These are phyloP conservation scores for Herpetospermum pedunculosum DNA, from an alignment of 306 rosid genomes.

Conservation along the genomic window DNA sequence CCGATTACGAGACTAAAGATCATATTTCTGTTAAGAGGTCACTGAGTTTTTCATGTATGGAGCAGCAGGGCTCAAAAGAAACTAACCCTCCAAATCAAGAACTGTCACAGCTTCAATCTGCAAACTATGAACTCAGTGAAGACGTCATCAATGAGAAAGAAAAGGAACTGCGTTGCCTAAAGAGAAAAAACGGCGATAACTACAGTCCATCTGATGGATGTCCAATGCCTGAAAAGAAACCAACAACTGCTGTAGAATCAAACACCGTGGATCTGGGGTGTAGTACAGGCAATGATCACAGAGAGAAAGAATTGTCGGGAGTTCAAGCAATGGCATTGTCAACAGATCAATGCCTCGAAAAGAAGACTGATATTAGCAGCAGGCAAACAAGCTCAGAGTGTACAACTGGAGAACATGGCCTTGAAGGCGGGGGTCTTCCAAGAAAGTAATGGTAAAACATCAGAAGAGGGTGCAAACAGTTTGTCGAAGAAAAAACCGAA, in stretches of 20 bases:
- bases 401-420: neutral
- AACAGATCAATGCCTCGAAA: neutral
- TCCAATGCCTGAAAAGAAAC: neutral
- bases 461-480: neutral
- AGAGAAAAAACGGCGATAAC: constrained; percentile 1
- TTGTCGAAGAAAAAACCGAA: neutral
- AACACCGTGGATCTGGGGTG: neutral
- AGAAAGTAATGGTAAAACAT: neutral
- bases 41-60: constrained; percentile 27
- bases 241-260: constrained; percentile 1
- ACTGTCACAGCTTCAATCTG: neutral
- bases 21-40: constrained; percentile 38
- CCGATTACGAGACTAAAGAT: constrained; percentile 4
- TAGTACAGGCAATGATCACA: neutral
- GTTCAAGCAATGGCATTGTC: neutral
- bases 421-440: neutral
- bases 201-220: neutral
- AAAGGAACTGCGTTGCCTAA: neutral
- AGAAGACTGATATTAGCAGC: neutral
- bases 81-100: no score
- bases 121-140: neutral
- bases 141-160: neutral
- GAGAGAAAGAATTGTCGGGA: neutral
- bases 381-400: neutral
- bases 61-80: constrained; percentile 7